phyloP scores from a whole-genome alignment of 2,329 filamentous ascomycete species.

The Celoporthe dispersa region DNA sequence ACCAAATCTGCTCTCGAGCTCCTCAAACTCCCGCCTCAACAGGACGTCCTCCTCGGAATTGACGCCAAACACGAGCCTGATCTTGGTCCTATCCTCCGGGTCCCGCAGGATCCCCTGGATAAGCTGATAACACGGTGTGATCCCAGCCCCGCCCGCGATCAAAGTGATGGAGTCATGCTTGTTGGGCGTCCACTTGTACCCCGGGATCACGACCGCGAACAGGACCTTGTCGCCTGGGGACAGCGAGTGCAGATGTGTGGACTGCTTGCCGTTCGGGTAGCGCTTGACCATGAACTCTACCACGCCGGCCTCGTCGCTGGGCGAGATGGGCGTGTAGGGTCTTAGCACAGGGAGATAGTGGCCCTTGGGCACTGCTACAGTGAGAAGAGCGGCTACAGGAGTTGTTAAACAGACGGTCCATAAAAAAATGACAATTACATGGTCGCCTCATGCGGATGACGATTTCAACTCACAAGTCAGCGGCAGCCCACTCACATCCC shows the following conservation, averaged over 20 bases:
- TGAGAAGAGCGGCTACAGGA: conserved; percentile 57
- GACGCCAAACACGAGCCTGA: conserved; percentile 69
- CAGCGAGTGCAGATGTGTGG: conserved; percentile 68
- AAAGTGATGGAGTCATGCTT: conserved; percentile 59
- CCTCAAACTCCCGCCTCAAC: conserved; percentile 58
- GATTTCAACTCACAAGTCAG: conserved; percentile 49
- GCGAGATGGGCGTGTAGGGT: conserved; percentile 68
- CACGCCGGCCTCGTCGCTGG: conserved; percentile 57
- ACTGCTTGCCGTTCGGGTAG: conserved; percentile 69
- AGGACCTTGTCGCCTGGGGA: conserved; percentile 63
- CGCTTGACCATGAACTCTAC: conserved; percentile 70
- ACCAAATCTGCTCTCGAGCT: conserved; percentile 48
- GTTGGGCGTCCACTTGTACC: conserved; percentile 58
- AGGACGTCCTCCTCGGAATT: conserved; percentile 68
- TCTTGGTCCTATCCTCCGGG: conserved; percentile 62
- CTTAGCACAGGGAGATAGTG: conserved; percentile 62
- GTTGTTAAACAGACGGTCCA: background rate
- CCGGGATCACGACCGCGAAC: conserved; percentile 59
- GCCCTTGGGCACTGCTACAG: conserved; percentile 61
- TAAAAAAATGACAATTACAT: background rate
- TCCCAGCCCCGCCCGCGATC: conserved; percentile 73
- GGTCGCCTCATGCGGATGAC: background rate
- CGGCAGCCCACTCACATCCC: conserved; percentile 52
- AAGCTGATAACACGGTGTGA: conserved; percentile 72
- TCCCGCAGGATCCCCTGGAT: conserved; percentile 65